Evolutionary conservation across 352 stramenopile species (phyloP).

Genomic region (Phytophthora chlamydospora): DNA sequence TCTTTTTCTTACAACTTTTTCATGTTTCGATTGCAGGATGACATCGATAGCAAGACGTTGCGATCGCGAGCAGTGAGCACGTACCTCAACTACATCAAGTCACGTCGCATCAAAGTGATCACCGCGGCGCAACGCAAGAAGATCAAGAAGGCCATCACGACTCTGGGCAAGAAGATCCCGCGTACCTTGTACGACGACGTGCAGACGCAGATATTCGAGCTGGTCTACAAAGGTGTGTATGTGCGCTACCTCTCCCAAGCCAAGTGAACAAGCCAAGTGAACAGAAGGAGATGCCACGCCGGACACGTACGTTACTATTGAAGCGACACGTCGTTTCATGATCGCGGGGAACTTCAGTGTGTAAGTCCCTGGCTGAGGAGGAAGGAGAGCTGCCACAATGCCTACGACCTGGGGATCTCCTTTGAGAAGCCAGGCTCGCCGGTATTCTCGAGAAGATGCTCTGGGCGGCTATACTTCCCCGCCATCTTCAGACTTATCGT

Average conservation of each 20-base stretch:
- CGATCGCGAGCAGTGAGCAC: slow-evolving; percentile 49
- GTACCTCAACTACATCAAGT: slow-evolving; percentile 71
- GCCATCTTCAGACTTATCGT: slow-evolving; percentile 13
- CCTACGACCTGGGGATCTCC: slow-evolving; percentile 10
- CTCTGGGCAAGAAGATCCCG: slow-evolving; percentile 53
- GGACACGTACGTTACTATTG: slow-evolving; percentile 25
- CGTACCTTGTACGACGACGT: slow-evolving; percentile 58
- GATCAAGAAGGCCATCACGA: slow-evolving; percentile 74
- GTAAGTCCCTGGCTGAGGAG: neutral
- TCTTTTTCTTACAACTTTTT: too few relatives aligned
- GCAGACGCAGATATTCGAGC: slow-evolving; percentile 59
- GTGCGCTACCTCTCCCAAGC: slow-evolving; percentile 38
- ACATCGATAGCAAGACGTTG: slow-evolving; percentile 42
- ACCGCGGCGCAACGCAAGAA: slow-evolving; percentile 70
- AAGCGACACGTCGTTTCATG: slow-evolving; percentile 37
- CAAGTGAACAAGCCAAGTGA: slow-evolving; percentile 24
- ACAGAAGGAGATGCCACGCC: neutral
- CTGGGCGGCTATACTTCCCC: slow-evolving; percentile 2
- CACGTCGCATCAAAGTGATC: slow-evolving; percentile 60
- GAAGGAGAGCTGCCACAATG: slow-evolving; percentile 5
- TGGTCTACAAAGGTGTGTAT: slow-evolving; percentile 66
- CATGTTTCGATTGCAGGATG: slow-evolving; percentile 17
- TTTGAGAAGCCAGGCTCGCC: neutral
- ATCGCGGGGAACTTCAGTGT: neutral
- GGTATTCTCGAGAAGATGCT: slow-evolving; percentile 1